Base-by-base conservation (phyloP, 1,284 basidiomycete species). In the Leccinum fallax region DNA sequence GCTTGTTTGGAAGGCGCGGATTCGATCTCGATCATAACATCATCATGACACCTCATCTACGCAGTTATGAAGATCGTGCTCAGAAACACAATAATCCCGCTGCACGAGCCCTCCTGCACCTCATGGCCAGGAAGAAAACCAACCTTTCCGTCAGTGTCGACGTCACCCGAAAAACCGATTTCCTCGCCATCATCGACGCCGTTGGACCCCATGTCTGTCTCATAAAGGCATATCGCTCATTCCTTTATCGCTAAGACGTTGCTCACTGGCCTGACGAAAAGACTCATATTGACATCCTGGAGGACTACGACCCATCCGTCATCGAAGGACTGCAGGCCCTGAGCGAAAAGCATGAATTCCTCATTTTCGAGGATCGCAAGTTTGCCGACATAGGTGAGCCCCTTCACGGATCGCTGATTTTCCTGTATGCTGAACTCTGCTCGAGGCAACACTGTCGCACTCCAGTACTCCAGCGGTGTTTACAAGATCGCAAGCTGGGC, bases 321-420 rank as follows among this genome's bases (percentile, higher is more conserved):
- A 85, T 97, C 60, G 78, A 87, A 34, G 81, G 86, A 63, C 82
- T 99, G 49, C 82, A 87, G 62, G 79, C 80, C 53, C 85, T 99
- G 11, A 89, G 90, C 72, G 73, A 79, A 55, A 90, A 93, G 76
- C 89, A 97, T 68, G 94, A 98, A 72, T 99, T 99, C 78, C 77
- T 98, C 61, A 97, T 98, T 72, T 99, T 99, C 68, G 97, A 99
- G 79, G 97, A 99, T 80, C 84, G 97, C 68, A 99, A 99, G 78
- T 99, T 99, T 73, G 97, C 97, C 24, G 97, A 99, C 78, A 99
- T 99, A 65, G 97, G 96, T 95, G 68, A 65, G 59, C 28, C 26
- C 8, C 10, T 34, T n/a, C 11, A 38, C 6, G 46, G 52, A 24
- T 46, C 19, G 36, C 9, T 7, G 11, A 34, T 54, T n/a, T 40